Percentiles rank a stretch among this genome's conserved stretches.
Conservation (phyloP, 148 eudicot species). For the Agrostemma githago region DNA sequence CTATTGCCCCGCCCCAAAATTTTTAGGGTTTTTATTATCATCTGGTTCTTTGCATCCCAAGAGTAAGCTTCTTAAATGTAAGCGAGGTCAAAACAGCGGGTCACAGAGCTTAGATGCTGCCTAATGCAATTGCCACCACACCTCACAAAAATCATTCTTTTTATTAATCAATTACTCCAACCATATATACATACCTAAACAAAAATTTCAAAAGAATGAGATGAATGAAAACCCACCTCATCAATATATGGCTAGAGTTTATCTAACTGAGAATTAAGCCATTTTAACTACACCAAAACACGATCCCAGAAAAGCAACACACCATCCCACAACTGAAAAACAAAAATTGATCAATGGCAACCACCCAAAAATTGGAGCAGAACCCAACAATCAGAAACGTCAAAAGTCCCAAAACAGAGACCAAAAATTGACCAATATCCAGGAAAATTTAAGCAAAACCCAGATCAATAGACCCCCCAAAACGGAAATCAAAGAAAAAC, state of each 20-base stretch:
- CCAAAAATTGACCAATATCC: too few species aligned
- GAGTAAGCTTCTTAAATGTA: slow-evolving; percentile 70
- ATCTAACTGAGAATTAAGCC: slow-evolving; percentile 68
- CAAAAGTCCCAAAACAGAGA: too few species aligned
- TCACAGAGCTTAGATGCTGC: slow-evolving; percentile 79
- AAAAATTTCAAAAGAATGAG: slow-evolving; percentile 4
- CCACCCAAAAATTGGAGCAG: too few species aligned
- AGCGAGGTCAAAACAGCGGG: slow-evolving; percentile 57
- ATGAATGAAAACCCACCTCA: slow-evolving; percentile 37
- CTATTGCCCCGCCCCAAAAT: too few species aligned
- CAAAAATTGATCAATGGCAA: too few species aligned
- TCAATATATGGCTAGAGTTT: slow-evolving; percentile 86
- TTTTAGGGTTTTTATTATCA: neutral
- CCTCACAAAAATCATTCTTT: neutral
- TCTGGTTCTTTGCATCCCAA: slow-evolving; percentile 33
- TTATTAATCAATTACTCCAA: neutral
- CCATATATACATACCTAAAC: too few species aligned
- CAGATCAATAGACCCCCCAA: too few species aligned
- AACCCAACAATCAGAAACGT: too few species aligned
- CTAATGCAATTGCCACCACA: slow-evolving; percentile 31
- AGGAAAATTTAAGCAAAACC: too few species aligned
- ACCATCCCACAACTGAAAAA: too few species aligned
- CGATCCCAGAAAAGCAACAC: too few species aligned
- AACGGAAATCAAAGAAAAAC: too few species aligned
- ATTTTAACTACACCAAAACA: slow-evolving; percentile 60